Percentiles rank a stretch among this genome's conserved stretches.
Conservation (phyloP, 192 early-diverging fungal species). For the Paraglomus occultum region DNA sequence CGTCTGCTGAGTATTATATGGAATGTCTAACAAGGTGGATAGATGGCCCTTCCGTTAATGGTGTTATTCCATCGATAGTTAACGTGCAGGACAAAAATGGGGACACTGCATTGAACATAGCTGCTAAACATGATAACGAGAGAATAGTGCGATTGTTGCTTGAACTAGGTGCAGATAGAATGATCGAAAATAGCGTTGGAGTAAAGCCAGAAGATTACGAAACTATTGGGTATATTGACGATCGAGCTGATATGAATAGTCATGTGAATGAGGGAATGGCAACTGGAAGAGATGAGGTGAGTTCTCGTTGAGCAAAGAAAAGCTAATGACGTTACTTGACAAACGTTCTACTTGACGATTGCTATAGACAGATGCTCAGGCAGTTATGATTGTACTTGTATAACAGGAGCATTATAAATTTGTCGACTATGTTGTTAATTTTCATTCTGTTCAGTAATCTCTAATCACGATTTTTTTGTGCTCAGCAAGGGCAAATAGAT, state of each 20-base stretch:
- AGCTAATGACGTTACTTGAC: neutral
- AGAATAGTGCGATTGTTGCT: slow-evolving; percentile 65
- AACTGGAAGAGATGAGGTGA: too few relatives aligned
- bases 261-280: neutral
- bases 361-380: neutral
- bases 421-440: neutral
- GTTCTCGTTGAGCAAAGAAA: neutral
- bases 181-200: slow-evolving; percentile 73
- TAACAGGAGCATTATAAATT: neutral
- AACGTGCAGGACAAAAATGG: slow-evolving; percentile 69
- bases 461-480: too few relatives aligned
- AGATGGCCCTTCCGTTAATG: slow-evolving; percentile 39
- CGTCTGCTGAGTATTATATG: slow-evolving; percentile 84
- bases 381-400: neutral
- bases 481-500: neutral
- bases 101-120: slow-evolving; percentile 88
- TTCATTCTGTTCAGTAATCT: neutral
- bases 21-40: slow-evolving; percentile 76
- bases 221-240: slow-evolving; percentile 38
- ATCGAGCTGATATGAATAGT: neutral
- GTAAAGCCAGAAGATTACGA: slow-evolving; percentile 75
- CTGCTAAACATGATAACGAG: slow-evolving; percentile 72
- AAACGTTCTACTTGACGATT: neutral
- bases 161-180: slow-evolving; percentile 75
- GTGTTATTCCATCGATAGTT: slow-evolving; percentile 49